These are phyloP conservation scores for Tulasnella sp. DNA, from an alignment of 768 basidiomycete genomes.

Conservation along the genomic window DNA sequence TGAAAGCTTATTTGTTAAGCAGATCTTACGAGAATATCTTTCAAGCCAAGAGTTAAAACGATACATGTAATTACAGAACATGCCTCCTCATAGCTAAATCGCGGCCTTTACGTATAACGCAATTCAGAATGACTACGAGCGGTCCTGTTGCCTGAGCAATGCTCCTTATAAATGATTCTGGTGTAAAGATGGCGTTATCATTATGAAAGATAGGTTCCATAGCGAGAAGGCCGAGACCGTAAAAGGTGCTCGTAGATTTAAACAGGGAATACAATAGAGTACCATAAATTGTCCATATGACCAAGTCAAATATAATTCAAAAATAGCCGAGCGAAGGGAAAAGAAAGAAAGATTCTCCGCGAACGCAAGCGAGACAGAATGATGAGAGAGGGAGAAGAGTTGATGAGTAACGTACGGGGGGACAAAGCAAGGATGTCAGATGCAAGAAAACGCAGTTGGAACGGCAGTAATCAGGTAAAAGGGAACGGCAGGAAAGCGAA, in stretches of 20 bases:
- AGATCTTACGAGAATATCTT: too few relatives aligned
- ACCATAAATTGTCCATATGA: constrained; percentile 9
- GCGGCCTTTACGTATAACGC: too few relatives aligned
- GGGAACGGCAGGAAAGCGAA: neutral
- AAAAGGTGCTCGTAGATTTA: constrained; percentile 13
- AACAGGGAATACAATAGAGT: neutral
- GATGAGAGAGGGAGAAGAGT: neutral
- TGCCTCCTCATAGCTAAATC: too few relatives aligned
- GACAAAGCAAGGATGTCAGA: neutral
- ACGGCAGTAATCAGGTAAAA: constrained; percentile 12
- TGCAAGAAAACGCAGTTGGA: neutral
- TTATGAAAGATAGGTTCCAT: too few relatives aligned
- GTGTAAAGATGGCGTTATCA: too few relatives aligned
- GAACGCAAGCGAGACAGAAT: neutral
- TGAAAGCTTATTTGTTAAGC: too few relatives aligned
- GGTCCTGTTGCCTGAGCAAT: too few relatives aligned
- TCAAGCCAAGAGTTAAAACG: too few relatives aligned
- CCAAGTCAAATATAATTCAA: neutral
- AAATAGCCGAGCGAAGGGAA: neutral
- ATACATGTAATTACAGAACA: too few relatives aligned
- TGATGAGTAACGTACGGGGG: neutral
- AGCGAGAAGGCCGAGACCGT: too few relatives aligned
- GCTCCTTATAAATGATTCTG: too few relatives aligned
- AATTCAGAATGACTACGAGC: too few relatives aligned
- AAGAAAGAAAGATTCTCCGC: constrained; percentile 7